Percentiles rank a stretch among this genome's conserved stretches.
Evolutionary conservation across 2,329 filamentous ascomycete species (phyloP).

Genomic region (Diaporthe citri): DNA sequence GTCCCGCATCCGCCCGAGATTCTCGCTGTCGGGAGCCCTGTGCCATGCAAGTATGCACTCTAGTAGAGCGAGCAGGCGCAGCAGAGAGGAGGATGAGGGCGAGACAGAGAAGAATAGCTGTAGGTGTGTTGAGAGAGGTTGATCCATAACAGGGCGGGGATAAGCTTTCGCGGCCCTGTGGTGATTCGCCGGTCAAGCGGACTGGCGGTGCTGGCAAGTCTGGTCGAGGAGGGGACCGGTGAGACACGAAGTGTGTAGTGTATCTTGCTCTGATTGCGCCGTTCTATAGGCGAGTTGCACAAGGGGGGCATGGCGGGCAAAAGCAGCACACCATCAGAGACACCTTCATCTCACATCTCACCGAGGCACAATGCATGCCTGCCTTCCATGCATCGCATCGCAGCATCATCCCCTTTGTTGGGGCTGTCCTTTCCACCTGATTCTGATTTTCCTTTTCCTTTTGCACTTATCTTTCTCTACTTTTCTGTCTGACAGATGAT

Average conservation of each 20-base stretch:
- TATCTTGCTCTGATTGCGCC: conserved; percentile 23
- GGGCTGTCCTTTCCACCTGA: too few species aligned
- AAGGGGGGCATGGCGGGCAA: conserved; percentile 19
- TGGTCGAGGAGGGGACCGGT: conserved; percentile 28
- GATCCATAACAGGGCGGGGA: conserved; percentile 19
- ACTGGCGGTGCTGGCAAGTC: conserved; percentile 10
- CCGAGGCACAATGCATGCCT: conserved; percentile 29
- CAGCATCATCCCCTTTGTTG: conserved; percentile 15
- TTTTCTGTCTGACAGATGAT: not conserved
- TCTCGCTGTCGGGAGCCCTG: not conserved
- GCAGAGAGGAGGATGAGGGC: not conserved
- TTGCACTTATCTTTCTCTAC: not conserved
- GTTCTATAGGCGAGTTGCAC: conserved; percentile 21
- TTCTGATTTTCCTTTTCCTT: not conserved
- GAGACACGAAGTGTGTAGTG: conserved; percentile 31
- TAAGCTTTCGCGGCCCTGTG: conserved; percentile 9
- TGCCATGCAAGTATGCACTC: too few species aligned
- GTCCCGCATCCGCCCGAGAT: not conserved
- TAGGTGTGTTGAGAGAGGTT: not conserved
- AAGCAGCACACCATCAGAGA: conserved; percentile 29
- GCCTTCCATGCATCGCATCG: conserved; percentile 7
- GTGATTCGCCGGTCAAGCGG: conserved; percentile 31
- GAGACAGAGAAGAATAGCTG: not conserved
- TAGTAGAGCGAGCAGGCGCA: too few species aligned
- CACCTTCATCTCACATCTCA: conserved; percentile 27